phyloP scores from a whole-genome alignment of 225 moss, liverwort and hornwort species.

The Bryoerythrophyllum caledonicum region DNA sequence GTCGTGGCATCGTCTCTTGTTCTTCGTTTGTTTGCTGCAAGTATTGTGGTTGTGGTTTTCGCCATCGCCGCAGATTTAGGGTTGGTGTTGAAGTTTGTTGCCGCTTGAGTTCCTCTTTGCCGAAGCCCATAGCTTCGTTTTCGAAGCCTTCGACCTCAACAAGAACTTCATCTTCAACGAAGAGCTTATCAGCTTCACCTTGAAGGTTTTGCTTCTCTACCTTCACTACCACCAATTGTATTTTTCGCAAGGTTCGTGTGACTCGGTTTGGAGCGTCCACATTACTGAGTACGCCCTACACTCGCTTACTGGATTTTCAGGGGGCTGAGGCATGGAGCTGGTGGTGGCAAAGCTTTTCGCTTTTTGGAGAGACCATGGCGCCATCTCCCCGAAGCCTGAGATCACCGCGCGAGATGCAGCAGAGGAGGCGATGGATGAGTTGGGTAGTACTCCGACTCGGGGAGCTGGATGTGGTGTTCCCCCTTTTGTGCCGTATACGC shows the following conservation, averaged over 20 bases:
- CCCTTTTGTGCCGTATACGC: slow-evolving; percentile 61
- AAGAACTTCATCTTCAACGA: background rate
- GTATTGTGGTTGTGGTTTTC: background rate
- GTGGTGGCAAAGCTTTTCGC: too few relatives aligned
- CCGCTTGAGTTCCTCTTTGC: too few relatives aligned
- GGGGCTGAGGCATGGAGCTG: too few relatives aligned
- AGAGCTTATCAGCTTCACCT: background rate
- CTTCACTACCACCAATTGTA: background rate
- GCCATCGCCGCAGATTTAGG: too few relatives aligned
- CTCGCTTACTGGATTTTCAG: too few relatives aligned
- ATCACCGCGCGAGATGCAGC: too few relatives aligned
- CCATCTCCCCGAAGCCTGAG: too few relatives aligned
- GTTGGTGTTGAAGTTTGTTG: too few relatives aligned
- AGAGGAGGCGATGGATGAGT: background rate
- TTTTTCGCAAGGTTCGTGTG: background rate
- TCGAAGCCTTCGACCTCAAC: background rate
- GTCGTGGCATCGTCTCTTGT: background rate
- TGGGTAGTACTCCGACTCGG: too few relatives aligned
- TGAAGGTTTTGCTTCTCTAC: background rate
- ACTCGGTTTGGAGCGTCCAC: too few relatives aligned
- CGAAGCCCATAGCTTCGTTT: background rate
- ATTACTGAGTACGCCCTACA: too few relatives aligned
- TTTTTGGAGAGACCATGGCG: too few relatives aligned
- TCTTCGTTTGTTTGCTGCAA: background rate
- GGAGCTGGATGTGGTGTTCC: slow-evolving; percentile 48